A percentile compares a stretch with the other conserved stretches of the same genome.
Conservation (phyloP, 2,329 filamentous ascomycete genomes). For the Alternaria longipes region DNA sequence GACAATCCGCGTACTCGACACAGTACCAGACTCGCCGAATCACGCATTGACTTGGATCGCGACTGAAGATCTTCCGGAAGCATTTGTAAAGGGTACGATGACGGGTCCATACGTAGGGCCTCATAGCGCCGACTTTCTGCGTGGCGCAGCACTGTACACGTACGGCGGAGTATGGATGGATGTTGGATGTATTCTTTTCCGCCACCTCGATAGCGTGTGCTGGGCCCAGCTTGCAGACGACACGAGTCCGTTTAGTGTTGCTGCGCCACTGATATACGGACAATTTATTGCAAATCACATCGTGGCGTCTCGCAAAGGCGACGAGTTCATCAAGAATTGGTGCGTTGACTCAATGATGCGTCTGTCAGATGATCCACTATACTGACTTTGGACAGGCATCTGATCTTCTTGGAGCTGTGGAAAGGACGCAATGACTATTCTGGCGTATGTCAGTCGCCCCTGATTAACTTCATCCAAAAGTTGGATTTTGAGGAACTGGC, state of each 20-base stretch:
- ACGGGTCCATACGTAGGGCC: slow-evolving; percentile 55
- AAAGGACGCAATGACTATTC: slow-evolving; percentile 28
- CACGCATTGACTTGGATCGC: slow-evolving; percentile 52
- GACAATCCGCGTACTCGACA: slow-evolving; percentile 56
- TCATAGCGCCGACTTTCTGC: slow-evolving; percentile 60
- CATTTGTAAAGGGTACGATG: slow-evolving; percentile 57
- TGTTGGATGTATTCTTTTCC: slow-evolving; percentile 52
- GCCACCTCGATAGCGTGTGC: slow-evolving; percentile 51
- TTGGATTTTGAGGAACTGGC: slow-evolving; percentile 34
- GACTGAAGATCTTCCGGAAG: slow-evolving; percentile 44
- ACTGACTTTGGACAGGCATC: slow-evolving; percentile 27
- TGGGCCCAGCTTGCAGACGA: slow-evolving; percentile 54
- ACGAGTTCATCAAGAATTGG: slow-evolving; percentile 57
- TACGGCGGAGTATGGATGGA: slow-evolving; percentile 57
- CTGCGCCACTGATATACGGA: slow-evolving; percentile 37
- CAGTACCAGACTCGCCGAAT: slow-evolving; percentile 49
- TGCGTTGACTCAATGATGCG: slow-evolving; percentile 50
- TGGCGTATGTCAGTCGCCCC: slow-evolving; percentile 31
- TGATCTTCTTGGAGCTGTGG: slow-evolving; percentile 39
- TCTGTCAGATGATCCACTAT: not conserved
- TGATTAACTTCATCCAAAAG: slow-evolving; percentile 36
- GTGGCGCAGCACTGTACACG: slow-evolving; percentile 53
- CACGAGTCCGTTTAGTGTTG: slow-evolving; percentile 45
- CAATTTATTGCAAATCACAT: slow-evolving; percentile 54
- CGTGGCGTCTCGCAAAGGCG: slow-evolving; percentile 54